Base-by-base conservation (phyloP, 129 eudicot genomes). In the Erigeron canadensis region DNA sequence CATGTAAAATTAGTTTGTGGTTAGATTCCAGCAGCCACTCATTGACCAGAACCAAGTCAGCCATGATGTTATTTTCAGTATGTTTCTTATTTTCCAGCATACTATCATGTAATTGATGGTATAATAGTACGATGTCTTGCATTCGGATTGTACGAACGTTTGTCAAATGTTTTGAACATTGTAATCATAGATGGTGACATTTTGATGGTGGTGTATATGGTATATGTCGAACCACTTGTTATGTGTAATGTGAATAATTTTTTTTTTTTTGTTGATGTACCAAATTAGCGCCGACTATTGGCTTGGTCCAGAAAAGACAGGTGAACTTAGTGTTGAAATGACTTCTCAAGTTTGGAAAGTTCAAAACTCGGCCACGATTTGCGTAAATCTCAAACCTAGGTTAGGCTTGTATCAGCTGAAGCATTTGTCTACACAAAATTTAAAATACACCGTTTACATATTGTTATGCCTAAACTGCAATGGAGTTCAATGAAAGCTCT, bases 91-190 rank as follows among this genome's bases (percentile, higher is more conserved):
- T 2, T 28, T 3, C 34, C 34, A 28, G 77, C 66, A 13, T 21
- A 45, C 61, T 48, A 41, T 23, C 17, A 42, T 54, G 53, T 67
- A 77, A 41, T 77, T 22, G 67, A 63, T 62, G 22, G 57, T 21
- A 44, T 7, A 34, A 39, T 5, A 21, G 3, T 28, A 28, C 34
- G 47, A 34, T 34, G 38, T 17, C 15, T 16, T 11, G 18, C 51
- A 16, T n/a, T 42, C 41, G 48, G 18, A 55, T 56, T 56, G 38
- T 11, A 7, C 28, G 28, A 18, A 55, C 59, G 9, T 66, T 67
- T 37, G 74, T 67, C 75, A 76, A 76, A 76, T 42, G 69, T 47
- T 76, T 76, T 68, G 61, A 69, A 76, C 23, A 42, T 16, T 53
- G 12, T 68, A 28, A 58, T 46, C 47, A 39, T 47, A 65, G 67